A percentile compares a stretch with the other conserved stretches of the same genome.
Conservation (phyloP, 139 green algal genomes). For the Coelastrella sp. region DNA sequence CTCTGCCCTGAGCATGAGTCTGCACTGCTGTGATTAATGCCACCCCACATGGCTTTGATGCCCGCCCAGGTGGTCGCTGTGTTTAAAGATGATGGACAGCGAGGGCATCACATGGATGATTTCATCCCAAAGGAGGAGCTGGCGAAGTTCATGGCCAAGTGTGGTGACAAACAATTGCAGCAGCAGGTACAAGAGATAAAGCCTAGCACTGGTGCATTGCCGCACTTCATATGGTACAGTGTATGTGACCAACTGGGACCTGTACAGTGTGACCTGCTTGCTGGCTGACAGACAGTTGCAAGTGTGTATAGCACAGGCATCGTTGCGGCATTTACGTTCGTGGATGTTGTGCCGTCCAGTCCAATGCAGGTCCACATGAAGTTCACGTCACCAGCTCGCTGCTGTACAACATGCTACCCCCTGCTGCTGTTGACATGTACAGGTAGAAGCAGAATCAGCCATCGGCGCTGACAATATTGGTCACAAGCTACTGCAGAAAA, state of each 20-base stretch:
- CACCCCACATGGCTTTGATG: background rate
- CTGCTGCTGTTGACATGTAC: background rate
- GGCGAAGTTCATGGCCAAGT: conserved; percentile 71
- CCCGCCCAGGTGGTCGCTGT: conserved; percentile 58
- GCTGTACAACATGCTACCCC: background rate
- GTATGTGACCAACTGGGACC: background rate
- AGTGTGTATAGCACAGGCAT: background rate
- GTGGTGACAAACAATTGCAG: conserved; percentile 49
- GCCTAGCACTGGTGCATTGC: background rate
- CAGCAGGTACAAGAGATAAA: conserved; percentile 18
- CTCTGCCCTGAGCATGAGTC: no score
- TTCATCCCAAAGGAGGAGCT: conserved; percentile 84
- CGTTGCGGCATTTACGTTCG: no score
- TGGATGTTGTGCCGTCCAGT: no score
- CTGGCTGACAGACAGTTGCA: background rate
- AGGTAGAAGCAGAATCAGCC: conserved; percentile 50
- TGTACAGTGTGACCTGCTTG: background rate
- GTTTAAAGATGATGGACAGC: conserved; percentile 69
- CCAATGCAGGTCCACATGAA: no score
- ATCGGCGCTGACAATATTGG: conserved; percentile 79
- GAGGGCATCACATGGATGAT: conserved; percentile 84
- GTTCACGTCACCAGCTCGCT: background rate
- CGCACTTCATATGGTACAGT: no score
- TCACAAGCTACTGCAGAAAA: conserved; percentile 84
- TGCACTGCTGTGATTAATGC: no score